phyloP scores from a whole-genome alignment of 169 alveolate species.

The Plasmodium sp. region DNA sequence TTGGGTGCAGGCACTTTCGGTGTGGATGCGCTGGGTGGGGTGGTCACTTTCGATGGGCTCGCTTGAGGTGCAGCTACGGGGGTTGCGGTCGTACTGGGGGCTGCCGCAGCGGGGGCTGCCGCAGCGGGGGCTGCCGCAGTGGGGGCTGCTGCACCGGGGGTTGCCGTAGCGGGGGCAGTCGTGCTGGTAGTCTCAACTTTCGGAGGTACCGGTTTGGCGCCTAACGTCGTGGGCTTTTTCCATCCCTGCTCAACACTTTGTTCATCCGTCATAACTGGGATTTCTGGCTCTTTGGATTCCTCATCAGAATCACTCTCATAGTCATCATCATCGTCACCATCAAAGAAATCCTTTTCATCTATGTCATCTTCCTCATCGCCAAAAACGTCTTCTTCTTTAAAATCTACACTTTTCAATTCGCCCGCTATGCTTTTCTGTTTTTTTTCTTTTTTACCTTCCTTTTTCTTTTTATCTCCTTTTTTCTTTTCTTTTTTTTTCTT shows the following conservation, averaged over 20 bases:
- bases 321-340: neutral
- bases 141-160: neutral
- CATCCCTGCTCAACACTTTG: neutral
- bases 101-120: neutral
- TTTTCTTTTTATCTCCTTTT: neutral
- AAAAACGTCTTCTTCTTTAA: neutral
- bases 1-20: neutral
- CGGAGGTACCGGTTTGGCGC: neutral
- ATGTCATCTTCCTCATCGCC: neutral
- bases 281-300: neutral
- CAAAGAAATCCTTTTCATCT: neutral
- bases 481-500: neutral
- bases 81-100: neutral
- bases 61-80: neutral
- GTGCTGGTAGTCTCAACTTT: neutral
- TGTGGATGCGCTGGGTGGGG: neutral
- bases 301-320: neutral
- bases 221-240: neutral
- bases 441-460: neutral
- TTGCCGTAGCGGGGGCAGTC: neutral
- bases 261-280: neutral
- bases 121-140: neutral
- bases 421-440: neutral
- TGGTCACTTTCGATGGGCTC: neutral
- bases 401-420: neutral